Percentiles rank a stretch among this genome's conserved stretches.
Evolutionary conservation across 176 grass and related monocot species (phyloP).

Genomic region (Oryza glaberrima): DNA sequence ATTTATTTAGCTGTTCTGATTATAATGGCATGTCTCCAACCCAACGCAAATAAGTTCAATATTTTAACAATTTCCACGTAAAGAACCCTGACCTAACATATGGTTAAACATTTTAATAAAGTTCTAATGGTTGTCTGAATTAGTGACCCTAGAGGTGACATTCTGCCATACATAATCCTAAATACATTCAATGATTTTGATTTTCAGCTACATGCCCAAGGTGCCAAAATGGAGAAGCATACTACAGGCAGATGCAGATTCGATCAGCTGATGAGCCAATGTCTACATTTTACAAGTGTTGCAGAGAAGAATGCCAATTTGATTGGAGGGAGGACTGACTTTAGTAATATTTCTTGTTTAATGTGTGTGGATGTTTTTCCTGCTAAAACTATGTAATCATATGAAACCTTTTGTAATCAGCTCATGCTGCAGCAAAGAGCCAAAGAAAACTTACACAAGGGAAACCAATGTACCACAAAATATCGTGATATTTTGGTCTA

Average conservation of each 20-base stretch:
- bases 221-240: constrained; percentile 66
- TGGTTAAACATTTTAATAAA: not conserved
- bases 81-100: not conserved
- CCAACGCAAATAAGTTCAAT: not conserved
- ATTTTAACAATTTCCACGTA: constrained; percentile 4
- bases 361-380: not conserved
- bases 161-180: constrained; percentile 3
- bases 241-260: constrained; percentile 61
- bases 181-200: constrained; percentile 11
- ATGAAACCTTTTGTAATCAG: constrained; percentile 12
- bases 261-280: constrained; percentile 73
- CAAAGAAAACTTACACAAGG: not conserved
- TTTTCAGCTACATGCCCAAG: constrained; percentile 66
- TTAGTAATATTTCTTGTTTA: not conserved
- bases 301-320: constrained; percentile 48
- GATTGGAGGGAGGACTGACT: constrained; percentile 70
- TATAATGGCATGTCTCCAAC: not conserved
- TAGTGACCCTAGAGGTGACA: not conserved
- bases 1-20: not conserved
- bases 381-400: not conserved
- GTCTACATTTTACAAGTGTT: constrained; percentile 64
- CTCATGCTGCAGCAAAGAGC: no score
- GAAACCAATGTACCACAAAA: not conserved
- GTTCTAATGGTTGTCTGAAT: not conserved
- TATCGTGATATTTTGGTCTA: constrained; percentile 10